Conservation (phyloP, 2,329 filamentous ascomycete genomes). For the Cadophora sp. region DNA sequence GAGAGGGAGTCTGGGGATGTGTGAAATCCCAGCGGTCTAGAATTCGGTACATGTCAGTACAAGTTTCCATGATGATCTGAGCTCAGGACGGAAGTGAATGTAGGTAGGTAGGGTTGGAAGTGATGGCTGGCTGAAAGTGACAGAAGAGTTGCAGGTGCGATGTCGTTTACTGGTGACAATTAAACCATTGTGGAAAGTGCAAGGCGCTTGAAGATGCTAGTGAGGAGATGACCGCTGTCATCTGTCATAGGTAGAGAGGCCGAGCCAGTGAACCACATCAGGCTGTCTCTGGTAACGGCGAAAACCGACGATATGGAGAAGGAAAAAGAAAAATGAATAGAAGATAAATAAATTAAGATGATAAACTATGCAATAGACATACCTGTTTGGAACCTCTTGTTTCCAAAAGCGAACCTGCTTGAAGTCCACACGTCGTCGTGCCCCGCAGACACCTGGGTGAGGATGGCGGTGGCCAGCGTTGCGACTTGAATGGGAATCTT, state of each 20-base stretch:
- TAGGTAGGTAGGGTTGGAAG: no score
- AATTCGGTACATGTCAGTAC: neutral
- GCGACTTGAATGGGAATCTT: slow-evolving; percentile 27
- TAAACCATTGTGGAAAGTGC: neutral
- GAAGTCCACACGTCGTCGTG: slow-evolving; percentile 20
- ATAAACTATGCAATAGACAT: neutral
- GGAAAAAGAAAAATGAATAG: neutral
- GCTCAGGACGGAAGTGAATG: neutral
- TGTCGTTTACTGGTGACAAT: neutral
- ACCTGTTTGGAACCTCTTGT: slow-evolving; percentile 16
- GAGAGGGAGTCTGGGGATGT: neutral
- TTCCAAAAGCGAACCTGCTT: slow-evolving; percentile 13
- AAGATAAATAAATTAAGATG: neutral
- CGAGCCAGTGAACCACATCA: neutral
- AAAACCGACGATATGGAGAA: neutral
- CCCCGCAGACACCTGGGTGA: slow-evolving; percentile 31
- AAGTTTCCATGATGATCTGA: neutral
- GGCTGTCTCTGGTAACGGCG: no score
- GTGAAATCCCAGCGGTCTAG: slow-evolving; percentile 12
- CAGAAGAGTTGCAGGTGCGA: neutral
- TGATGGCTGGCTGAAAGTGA: no score
- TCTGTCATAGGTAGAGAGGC: neutral
- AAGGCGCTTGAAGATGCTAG: neutral
- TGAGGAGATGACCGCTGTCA: neutral
- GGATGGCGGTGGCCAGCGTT: slow-evolving; percentile 36